A percentile compares a stretch with the other conserved stretches of the same genome.
These are phyloP conservation scores for Solioccasus polychromus DNA, from an alignment of 768 basidiomycete species.

Conservation along the genomic window DNA sequence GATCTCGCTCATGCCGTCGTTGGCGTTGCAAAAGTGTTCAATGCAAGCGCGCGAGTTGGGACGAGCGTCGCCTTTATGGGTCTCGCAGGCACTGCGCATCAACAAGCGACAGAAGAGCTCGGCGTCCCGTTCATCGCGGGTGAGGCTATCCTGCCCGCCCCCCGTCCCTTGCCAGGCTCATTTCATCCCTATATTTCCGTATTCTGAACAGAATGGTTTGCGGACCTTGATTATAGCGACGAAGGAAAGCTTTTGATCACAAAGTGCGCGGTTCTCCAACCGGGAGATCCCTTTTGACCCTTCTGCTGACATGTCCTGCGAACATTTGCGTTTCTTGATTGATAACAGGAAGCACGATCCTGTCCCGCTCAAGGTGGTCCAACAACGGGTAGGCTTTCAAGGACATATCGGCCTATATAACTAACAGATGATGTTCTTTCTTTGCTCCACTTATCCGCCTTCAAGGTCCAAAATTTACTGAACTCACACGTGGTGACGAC, in stretches of 20 bases:
- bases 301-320: not conserved
- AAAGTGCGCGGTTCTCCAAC: slow-evolving; percentile 34
- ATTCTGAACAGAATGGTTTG: slow-evolving; percentile 54
- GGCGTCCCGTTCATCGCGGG: slow-evolving; percentile 64
- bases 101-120: slow-evolving; percentile 50
- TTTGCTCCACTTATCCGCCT: not conserved
- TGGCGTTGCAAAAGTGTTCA: slow-evolving; percentile 51
- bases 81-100: slow-evolving; percentile 61
- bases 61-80: slow-evolving; percentile 54
- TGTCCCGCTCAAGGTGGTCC: slow-evolving; percentile 41
- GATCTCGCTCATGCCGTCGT: slow-evolving; percentile 55
- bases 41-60: slow-evolving; percentile 20
- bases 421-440: not conserved
- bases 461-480: slow-evolving; percentile 45
- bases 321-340: not conserved
- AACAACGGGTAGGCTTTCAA: slow-evolving; percentile 37
- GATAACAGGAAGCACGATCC: slow-evolving; percentile 48
- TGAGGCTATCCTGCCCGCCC: slow-evolving; percentile 10
- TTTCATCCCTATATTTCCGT: not conserved
- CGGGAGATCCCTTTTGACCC: not conserved
- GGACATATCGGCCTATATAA: not conserved
- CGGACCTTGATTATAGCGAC: slow-evolving; percentile 57
- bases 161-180: not conserved
- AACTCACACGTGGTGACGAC: slow-evolving; percentile 47
- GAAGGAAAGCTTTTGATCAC: slow-evolving; percentile 61